Evolutionary conservation across 495 filamentous ascomycete genomes (phyloP).

Genomic region (Neurospora sp.): DNA sequence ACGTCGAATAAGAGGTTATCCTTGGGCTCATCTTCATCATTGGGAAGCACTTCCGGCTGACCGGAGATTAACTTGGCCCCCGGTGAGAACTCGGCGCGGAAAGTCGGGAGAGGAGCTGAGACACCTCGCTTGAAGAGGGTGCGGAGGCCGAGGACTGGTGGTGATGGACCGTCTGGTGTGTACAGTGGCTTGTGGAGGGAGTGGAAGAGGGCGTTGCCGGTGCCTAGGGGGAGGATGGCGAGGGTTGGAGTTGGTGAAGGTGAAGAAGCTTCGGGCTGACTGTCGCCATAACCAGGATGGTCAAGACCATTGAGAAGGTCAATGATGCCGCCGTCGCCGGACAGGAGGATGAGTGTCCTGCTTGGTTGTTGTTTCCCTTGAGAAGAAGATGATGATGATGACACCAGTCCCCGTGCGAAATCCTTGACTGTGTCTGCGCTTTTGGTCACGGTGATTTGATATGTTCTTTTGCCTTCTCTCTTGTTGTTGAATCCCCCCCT

Average conservation of each 20-base stretch:
- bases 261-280: not conserved
- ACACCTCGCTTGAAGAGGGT: constrained; percentile 44
- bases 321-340: constrained; percentile 75
- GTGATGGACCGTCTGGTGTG: constrained; percentile 11
- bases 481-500: not conserved
- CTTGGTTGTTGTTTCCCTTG: constrained; percentile 26
- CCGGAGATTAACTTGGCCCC: constrained; percentile 47
- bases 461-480: constrained; percentile 6
- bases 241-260: constrained; percentile 42
- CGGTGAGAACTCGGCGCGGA: constrained; percentile 56
- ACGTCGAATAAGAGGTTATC: not conserved
- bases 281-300: not conserved
- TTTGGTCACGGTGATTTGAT: constrained; percentile 48
- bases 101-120: constrained; percentile 39
- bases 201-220: constrained; percentile 79
- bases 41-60: constrained; percentile 18
- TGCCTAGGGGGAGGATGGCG: constrained; percentile 65
- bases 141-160: constrained; percentile 40
- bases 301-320: constrained; percentile 60
- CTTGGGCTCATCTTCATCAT: not conserved
- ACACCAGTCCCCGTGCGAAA: constrained; percentile 41
- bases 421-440: constrained; percentile 50
- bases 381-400: constrained; percentile 27
- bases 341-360: constrained; percentile 60
- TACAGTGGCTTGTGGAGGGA: constrained; percentile 42